A percentile compares a stretch with the other conserved stretches of the same genome.
phyloP scores from a whole-genome alignment of 129 eudicot genomes.

The Helichrysum umbraculigerum region DNA sequence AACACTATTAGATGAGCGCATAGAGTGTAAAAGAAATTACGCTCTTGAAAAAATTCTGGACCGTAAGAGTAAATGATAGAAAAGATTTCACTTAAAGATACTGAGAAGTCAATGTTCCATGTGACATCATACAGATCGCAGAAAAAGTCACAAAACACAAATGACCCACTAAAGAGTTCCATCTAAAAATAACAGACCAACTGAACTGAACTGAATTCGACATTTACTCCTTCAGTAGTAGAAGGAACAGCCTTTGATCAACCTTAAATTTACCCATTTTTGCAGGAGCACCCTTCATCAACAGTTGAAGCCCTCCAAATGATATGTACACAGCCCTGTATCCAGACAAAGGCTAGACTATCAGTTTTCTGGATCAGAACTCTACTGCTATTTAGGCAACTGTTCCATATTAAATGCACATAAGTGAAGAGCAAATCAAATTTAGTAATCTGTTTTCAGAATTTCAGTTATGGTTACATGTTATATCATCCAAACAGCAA shows the following conservation, averaged over 20 bases:
- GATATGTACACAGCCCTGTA: conserved; percentile 67
- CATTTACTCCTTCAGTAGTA: conserved; percentile 54
- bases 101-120: background rate
- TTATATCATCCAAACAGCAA: background rate
- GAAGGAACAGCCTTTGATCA: conserved; percentile 76
- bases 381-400: background rate
- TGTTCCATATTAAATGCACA: background rate
- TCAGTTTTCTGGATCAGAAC: background rate
- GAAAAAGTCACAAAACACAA: background rate
- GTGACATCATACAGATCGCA: background rate
- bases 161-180: background rate
- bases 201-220: background rate
- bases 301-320: conserved; percentile 83
- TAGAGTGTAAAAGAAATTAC: background rate
- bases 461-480: background rate
- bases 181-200: conserved; percentile 10
- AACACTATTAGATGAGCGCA: too few species aligned
- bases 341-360: conserved; percentile 19
- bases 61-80: background rate
- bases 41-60: background rate
- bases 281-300: conserved; percentile 54
- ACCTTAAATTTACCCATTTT: conserved; percentile 68
- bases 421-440: background rate
- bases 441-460: too few species aligned
- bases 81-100: conserved; percentile 1